Conservation (phyloP, 257 asterid species). For the Scutellaria barbata region DNA sequence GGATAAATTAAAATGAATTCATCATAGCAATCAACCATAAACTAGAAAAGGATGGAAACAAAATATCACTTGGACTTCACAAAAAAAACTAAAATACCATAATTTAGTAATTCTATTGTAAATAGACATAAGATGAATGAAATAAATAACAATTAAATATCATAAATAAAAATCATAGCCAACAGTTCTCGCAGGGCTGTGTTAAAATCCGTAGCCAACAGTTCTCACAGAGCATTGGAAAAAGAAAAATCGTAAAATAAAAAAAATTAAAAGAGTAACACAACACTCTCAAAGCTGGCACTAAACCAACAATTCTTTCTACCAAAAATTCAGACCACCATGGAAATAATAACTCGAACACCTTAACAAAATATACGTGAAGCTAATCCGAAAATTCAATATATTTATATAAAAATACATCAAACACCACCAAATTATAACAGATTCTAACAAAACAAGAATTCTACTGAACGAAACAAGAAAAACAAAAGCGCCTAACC, state of each 20-base stretch:
- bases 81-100: too few relatives aligned
- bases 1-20: neutral
- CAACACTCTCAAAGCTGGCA: constrained; percentile 14
- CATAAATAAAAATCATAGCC: neutral
- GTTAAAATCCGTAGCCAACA: too few relatives aligned
- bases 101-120: neutral
- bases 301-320: constrained; percentile 10
- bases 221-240: too few relatives aligned
- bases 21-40: neutral
- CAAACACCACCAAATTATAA: neutral
- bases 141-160: too few relatives aligned
- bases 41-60: neutral
- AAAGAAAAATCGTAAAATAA: too few relatives aligned
- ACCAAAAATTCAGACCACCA: constrained; percentile 3
- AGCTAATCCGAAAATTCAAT: neutral
- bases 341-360: constrained; percentile 9
- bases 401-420: neutral
- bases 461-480: neutral
- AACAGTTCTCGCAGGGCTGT: too few relatives aligned
- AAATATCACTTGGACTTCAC: constrained; percentile 1
- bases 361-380: constrained; percentile 22
- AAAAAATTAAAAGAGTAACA: neutral
- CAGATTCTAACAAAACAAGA: neutral
- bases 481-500: constrained; percentile 45
- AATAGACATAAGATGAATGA: neutral